phyloP scores from a whole-genome alignment of 768 basidiomycete species.

The Suillus subluteus region DNA sequence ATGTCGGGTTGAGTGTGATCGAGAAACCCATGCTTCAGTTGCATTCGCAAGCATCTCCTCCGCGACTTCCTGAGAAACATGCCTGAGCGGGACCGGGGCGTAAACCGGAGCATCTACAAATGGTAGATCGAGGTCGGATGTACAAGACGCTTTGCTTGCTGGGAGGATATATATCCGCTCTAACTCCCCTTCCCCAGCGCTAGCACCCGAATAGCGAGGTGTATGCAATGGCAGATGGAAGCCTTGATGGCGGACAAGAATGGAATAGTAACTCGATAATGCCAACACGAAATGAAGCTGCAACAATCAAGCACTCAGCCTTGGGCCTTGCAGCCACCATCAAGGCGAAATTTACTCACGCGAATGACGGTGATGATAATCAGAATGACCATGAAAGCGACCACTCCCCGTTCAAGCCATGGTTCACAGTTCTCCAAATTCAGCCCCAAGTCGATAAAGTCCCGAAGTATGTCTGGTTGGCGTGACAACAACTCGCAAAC shows the following conservation, averaged over 20 bases:
- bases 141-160: constrained; percentile 12
- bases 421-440: constrained; percentile 81
- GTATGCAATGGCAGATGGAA: constrained; percentile 20
- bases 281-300: constrained; percentile 81
- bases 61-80: constrained; percentile 56
- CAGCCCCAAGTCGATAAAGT: constrained; percentile 70
- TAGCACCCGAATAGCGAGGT: constrained; percentile 21
- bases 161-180: constrained; percentile 71
- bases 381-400: constrained; percentile 61
- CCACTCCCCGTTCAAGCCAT: constrained; percentile 70
- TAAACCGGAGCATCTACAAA: constrained; percentile 46
- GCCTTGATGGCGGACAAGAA: constrained; percentile 50
- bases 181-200: constrained; percentile 34
- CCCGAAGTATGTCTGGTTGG: constrained; percentile 75
- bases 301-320: constrained; percentile 7
- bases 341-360: constrained; percentile 45
- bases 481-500: constrained; percentile 77
- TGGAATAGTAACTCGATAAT: constrained; percentile 65
- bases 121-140: constrained; percentile 10
- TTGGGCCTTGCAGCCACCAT: not conserved
- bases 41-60: constrained; percentile 53
- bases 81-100: constrained; percentile 64
- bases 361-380: constrained; percentile 65
- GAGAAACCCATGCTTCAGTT: constrained; percentile 68
- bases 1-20: not conserved